phyloP scores from a whole-genome alignment of 805 yeast species.

The Helenozyma baotianmanensis region DNA sequence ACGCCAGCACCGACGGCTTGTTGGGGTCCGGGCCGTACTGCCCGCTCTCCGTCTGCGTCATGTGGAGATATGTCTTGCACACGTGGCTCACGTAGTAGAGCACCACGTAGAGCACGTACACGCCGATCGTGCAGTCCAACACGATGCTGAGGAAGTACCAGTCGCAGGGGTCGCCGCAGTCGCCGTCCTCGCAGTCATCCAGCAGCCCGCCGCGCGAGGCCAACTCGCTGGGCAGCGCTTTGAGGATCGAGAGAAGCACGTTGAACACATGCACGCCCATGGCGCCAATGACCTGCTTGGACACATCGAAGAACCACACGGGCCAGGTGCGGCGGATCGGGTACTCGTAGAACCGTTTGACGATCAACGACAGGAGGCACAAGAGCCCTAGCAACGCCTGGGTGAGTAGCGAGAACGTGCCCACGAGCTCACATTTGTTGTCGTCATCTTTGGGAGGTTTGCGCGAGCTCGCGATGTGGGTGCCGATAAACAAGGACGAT shows the following conservation, averaged over 20 bases:
- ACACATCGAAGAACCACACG: slow-evolving; percentile 86
- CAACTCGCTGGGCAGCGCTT: slow-evolving; percentile 22
- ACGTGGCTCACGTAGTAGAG: slow-evolving; percentile 43
- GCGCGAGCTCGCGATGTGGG: too few relatives aligned
- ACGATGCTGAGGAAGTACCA: slow-evolving; percentile 90
- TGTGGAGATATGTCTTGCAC: slow-evolving; percentile 39
- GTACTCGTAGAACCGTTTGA: slow-evolving; percentile 72
- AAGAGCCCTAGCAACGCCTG: slow-evolving; percentile 74
- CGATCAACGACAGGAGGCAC: slow-evolving; percentile 66
- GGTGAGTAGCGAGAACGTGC: slow-evolving; percentile 79
- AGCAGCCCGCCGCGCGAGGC: slow-evolving; percentile 19
- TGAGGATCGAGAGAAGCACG: slow-evolving; percentile 62
- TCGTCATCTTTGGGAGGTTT: slow-evolving; percentile 7
- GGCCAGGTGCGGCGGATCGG: slow-evolving; percentile 81
- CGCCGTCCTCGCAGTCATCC: slow-evolving; percentile 13
- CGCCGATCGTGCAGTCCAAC: slow-evolving; percentile 91
- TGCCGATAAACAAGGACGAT: neutral
- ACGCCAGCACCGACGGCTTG: slow-evolving; percentile 46
- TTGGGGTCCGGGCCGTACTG: slow-evolving; percentile 64
- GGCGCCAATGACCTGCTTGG: slow-evolving; percentile 87
- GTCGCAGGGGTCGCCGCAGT: slow-evolving; percentile 69
- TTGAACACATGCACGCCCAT: slow-evolving; percentile 78
- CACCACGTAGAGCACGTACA: slow-evolving; percentile 62
- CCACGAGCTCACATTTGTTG: slow-evolving; percentile 49
- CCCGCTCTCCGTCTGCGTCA: slow-evolving; percentile 47